These are phyloP conservation scores for Pseudisothecium myosuroides DNA, from an alignment of 225 moss, liverwort and hornwort species.

Conservation along the genomic window DNA sequence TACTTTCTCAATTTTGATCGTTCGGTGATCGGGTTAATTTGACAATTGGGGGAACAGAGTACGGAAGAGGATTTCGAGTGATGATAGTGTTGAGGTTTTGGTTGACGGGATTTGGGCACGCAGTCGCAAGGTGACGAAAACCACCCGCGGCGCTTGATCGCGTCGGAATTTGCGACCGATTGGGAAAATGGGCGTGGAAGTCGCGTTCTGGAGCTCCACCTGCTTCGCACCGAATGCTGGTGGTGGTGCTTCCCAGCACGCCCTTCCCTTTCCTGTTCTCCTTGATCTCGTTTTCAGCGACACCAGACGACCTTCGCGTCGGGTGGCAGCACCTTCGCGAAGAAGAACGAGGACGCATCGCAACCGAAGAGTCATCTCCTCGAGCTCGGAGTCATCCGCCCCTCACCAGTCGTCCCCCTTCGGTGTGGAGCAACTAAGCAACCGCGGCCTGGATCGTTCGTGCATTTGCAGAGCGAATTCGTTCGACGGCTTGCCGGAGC, in stretches of 20 bases:
- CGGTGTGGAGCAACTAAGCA: neutral
- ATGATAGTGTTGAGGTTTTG: neutral
- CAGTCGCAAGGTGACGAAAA: neutral
- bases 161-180: neutral
- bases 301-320: neutral
- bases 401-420: neutral
- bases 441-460: neutral
- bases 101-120: neutral
- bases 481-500: neutral
- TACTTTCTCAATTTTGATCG: neutral
- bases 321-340: neutral
- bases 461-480: conserved; percentile 20
- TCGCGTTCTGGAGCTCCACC: neutral
- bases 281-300: conserved; percentile 1
- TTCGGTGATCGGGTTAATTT: neutral
- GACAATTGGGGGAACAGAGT: neutral
- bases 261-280: neutral
- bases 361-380: neutral
- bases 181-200: conserved; percentile 27
- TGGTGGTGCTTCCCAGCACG: neutral
- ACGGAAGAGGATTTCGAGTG: neutral
- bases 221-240: neutral
- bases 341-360: neutral
- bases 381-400: neutral
- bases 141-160: neutral